Conservation (phyloP, 768 basidiomycete species). For the Leccinum subtestaceum region DNA sequence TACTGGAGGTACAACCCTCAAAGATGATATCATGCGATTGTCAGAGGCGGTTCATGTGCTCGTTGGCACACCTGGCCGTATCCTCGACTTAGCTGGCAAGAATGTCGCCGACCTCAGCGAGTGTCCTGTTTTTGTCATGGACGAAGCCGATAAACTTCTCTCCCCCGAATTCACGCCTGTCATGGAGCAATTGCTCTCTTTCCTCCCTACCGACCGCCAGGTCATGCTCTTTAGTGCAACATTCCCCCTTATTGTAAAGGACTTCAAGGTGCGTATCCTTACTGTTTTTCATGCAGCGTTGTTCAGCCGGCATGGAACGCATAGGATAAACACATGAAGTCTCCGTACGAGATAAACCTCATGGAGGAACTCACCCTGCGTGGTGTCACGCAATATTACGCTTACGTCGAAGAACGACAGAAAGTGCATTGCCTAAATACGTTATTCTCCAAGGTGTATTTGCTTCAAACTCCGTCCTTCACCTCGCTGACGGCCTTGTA, state of each 20-base stretch:
- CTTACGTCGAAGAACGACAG: conserved; percentile 98
- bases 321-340: conserved; percentile 94
- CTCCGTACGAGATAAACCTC: conserved; percentile 96
- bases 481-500: conserved; percentile 32
- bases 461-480: not conserved
- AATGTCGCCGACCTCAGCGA: conserved; percentile 89
- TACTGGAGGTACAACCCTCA: conserved; percentile 95
- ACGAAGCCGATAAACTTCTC: conserved; percentile 97
- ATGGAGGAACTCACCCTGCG: conserved; percentile 99
- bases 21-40: conserved; percentile 95
- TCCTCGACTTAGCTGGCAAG: conserved; percentile 92
- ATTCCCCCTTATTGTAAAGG: conserved; percentile 98
- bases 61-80: conserved; percentile 95
- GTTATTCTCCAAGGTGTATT: conserved; percentile 88
- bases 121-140: conserved; percentile 98
- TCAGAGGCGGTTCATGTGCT: conserved; percentile 91
- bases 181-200: conserved; percentile 91
- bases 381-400: conserved; percentile 99
- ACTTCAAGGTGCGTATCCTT: conserved; percentile 75
- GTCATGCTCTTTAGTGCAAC: conserved; percentile 99
- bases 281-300: not conserved
- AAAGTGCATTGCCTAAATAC: conserved; percentile 99
- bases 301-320: conserved; percentile 11
- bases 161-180: conserved; percentile 98
- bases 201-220: conserved; percentile 82